Evolutionary conservation across 352 stramenopile genomes (phyloP), one percentile per base, ranked within the genome.

Genomic region (Globisporangium polare): DNA sequence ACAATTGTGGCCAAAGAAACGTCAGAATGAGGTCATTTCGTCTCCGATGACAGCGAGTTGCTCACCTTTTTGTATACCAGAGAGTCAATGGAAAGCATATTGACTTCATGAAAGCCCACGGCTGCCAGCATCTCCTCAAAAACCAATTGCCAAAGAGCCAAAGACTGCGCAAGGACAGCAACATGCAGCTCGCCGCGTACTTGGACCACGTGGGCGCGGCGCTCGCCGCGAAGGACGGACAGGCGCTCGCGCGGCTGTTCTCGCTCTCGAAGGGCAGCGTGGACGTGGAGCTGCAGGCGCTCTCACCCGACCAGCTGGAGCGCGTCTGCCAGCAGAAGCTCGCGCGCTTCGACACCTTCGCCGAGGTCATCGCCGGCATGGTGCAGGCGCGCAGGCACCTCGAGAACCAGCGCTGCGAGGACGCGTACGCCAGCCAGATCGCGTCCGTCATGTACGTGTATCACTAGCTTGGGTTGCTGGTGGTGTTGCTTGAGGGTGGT

Each of bases 391-490:
- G 84, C 59, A 89, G 89, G 62, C 67, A 80, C 51, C 29, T 90
- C 24, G 65, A 75, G 31, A 55, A 60, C 33, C 64, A 74, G 55
- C 57, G 47, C 26, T 89, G 83, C 55, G 62, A 69, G 5, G 77
- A 88, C 17, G 84, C 84, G 17, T 91, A 93, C 55, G 71, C 64
- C 26, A 69, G 73, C 22, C 78, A 93, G 61, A 93, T 93, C 56
- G 72, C 63, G 0, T 78, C 80, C 20, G 80, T 90, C 69, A 83
- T 91, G 83, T 92, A 67, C 65, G 45, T 61, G 18, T 12, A 7
- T 13, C 51, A 3, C 49, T 59, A 13, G 49, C 4, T 20, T 5
- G 1, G 43, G 10, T 45, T 45, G 26, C 29, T 43, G 37, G 18
- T 45, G 13, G 0, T 42, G 12, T 50, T 42, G 12, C 56, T 58